Base-by-base conservation (phyloP, 1,284 basidiomycete species). In the Sanguinoderma infundibulare region DNA sequence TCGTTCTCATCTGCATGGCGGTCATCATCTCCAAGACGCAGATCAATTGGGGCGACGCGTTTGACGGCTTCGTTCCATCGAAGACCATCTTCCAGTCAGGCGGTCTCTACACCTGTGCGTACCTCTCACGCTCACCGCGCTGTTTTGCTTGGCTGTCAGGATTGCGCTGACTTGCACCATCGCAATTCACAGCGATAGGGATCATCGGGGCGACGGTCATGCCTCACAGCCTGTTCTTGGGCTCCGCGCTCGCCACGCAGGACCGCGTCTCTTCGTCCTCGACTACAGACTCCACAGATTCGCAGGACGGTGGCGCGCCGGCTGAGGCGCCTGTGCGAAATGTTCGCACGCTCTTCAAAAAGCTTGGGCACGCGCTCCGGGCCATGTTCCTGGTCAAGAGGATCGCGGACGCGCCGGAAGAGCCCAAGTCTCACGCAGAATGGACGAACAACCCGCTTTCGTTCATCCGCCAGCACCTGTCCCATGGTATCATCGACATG, bases 151-250 rank as follows among this genome's bases (percentile, higher is more conserved):
- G 46, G 34, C 52, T 62, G 35, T 28, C 55, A 17, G 54, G 22
- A 24, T 40, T 39, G 15, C 24, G 28, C 52, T 40, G n/a, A 26
- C 35, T 36, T 35, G 12, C 26, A 28, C 15, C 20, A 26, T 7
- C 24, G 24, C 22, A 70, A 26, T 53, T n/a, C 20, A 22, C 68
- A 92, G 91, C 92, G 34, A 90, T 94, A 46, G 92, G 93, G 57
- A 89, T 94, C 60, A 72, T 93, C 12, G 92, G 92, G 20, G 91
- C 92, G 2, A 94, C 92, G 0, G 87, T 94, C 44, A 95, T 89
- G 95, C 96, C 96, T 0, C 96, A 98, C 73, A 90, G 91, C 47
- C 82, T 98, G 30, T 96, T 95, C 79, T 82, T 98, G 6, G 95
- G 95, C 14, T 95, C 92, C 3, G 87, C 91, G 38, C 83, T 97